Base-by-base conservation (phyloP, 2,329 filamentous ascomycete genomes). In the Nigrospora osmanthi region DNA sequence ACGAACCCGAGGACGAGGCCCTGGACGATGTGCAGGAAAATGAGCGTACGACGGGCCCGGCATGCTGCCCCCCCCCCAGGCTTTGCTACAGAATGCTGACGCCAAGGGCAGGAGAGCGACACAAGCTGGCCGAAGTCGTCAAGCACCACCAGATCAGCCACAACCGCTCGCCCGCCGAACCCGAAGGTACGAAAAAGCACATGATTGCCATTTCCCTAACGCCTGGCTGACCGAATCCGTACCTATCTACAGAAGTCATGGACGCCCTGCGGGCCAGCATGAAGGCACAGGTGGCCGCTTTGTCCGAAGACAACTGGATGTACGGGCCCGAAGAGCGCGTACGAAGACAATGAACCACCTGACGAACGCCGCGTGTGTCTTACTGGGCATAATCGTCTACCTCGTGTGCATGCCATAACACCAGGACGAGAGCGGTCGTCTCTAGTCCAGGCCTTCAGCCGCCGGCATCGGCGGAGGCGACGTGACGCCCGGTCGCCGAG, bases 291-390 rank as follows among this genome's bases (percentile, higher is more conserved):
- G 84, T 89, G 2, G 76, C 79, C 14, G 80, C 83, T 13, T 67
- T 95, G 41, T 77, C 86, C 17, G 86, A 93, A 42, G 89, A 95
- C 58, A 86, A 83, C 56, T 95, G 89, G 89, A 94, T 95, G 83
- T 95, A 86, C 65, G 87, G 90, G 61, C 71, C 78, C 2, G 85
- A 88, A 54, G 73, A 78, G 44, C 67, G 72, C 49, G 63, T 64
- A 36, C 68, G 68, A 35, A 58, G 56, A 35, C 58, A 62, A 49
- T 67, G 50, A 64, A 48, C 37, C 40, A 44, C 23, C 23, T 28
- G 23, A 28, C 23, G 9, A 10, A 28, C 6, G 23, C 6, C 23
- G 23, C 23, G 2, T 28, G 23, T 4, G 23, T 28, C 23, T 28
- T 28, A 28, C 2, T 28, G 23, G 23, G 23, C 23, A 28, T 28